Base-by-base conservation (phyloP, 805 yeast genomes). In the Monosporozyma yasuniensis region DNA sequence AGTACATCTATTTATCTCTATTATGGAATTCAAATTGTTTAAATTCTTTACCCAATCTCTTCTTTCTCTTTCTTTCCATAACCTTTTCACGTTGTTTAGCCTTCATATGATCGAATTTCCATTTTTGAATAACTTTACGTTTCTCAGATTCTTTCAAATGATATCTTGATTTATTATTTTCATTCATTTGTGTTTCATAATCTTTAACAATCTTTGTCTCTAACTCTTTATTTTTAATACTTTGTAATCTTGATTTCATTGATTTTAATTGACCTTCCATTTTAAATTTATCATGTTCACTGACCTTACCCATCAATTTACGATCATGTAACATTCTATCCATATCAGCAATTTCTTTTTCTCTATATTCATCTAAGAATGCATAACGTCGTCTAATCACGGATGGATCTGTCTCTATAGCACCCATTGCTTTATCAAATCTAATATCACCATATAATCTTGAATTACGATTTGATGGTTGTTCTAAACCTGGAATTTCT, bases 341-440 rank as follows among this genome's bases (percentile, higher is more conserved):
- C 72, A 91, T 73, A 42, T 81, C 78, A 2, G 67, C 56, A 37
- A 93, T 73, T 63, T 93, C 99, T 8, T 72, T 66, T 55, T 82
- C 74, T 64, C 98, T 76, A 65, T 93, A 93, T 38, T 84, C 89
- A 65, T 89, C 96, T 51, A 93, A 69, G 62, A 93, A 93, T 42
- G 79, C 76, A 69, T 93, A 93, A 60, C 91, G 83, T 59, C 80
- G 78, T 52, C 97, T 74, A 16, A 86, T 77, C 51, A 75, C 73
- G 30, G 73, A 70, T 51, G 78, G 68, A 63, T 90, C 91, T 56
- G 84, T 84, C 0, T 93, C 87, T 14, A 39, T 21, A 58, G 80
- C 84, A 50, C 98, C 98, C 54, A 80, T 80, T 0, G 96, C 89
- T 2, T 91, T 77, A 66, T 93, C 96, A 64, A 93, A 93, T 57